Conservation (phyloP, 352 stramenopile genomes). For the Phytophthora kernoviae region DNA sequence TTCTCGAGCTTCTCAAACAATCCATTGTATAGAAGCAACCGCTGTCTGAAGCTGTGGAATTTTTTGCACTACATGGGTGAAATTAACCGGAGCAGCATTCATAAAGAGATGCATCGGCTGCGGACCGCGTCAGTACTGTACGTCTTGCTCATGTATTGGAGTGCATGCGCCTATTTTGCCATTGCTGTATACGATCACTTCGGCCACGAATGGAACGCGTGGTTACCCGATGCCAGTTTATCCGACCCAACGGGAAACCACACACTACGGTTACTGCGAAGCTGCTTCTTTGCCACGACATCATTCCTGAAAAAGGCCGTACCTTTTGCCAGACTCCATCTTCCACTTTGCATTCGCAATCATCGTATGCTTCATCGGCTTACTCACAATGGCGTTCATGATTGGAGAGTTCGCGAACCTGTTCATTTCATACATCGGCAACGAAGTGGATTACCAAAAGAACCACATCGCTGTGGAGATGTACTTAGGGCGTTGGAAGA, state of each 20-base stretch:
- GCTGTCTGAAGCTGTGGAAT: constrained; percentile 53
- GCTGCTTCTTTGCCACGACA: constrained; percentile 60
- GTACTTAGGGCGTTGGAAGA: constrained; percentile 59
- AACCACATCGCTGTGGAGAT: constrained; percentile 72
- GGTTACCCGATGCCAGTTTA: constrained; percentile 42
- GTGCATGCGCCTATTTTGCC: constrained; percentile 56
- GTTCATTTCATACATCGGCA: constrained; percentile 74
- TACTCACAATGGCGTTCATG: constrained; percentile 73
- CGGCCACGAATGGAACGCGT: constrained; percentile 53
- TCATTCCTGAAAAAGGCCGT: constrained; percentile 69
- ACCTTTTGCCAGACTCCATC: constrained; percentile 57
- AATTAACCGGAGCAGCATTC: constrained; percentile 62
- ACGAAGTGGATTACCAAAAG: constrained; percentile 75
- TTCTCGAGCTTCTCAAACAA: constrained; percentile 34
- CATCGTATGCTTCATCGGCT: constrained; percentile 51
- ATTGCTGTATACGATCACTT: constrained; percentile 55
- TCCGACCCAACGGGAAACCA: constrained; percentile 37
- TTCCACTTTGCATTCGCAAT: constrained; percentile 56
- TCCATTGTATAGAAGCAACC: constrained; percentile 49
- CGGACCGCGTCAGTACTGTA: constrained; percentile 50
- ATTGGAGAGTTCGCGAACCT: constrained; percentile 74
- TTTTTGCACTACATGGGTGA: constrained; percentile 65
- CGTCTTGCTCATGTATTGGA: constrained; percentile 68
- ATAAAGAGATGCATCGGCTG: constrained; percentile 67
- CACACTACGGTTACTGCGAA: constrained; percentile 49